Evolutionary conservation across 1,284 basidiomycete genomes (phyloP).

Genomic region (Chalciporus sp.): DNA sequence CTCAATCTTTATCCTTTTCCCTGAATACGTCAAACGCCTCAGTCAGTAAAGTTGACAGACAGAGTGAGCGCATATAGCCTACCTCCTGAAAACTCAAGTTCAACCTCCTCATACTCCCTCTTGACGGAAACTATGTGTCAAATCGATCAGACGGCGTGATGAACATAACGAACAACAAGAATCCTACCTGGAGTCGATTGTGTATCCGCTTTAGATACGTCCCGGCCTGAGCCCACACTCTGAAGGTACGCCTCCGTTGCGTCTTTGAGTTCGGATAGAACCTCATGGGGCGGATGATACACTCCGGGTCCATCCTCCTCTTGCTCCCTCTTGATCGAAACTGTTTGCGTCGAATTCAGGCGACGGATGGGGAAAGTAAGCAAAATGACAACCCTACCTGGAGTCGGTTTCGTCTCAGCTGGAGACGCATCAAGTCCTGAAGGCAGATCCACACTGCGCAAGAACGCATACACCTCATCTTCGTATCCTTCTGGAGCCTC

Average conservation of each 20-base stretch:
- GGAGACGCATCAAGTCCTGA: too few species aligned
- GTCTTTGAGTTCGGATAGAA: too few species aligned
- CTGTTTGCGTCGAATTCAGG: too few species aligned
- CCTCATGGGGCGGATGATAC: too few species aligned
- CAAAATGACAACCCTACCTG: not conserved
- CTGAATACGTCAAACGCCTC: not conserved
- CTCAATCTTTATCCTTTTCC: slow-evolving; percentile 21
- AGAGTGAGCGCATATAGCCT: slow-evolving; percentile 24
- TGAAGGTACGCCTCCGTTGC: too few species aligned
- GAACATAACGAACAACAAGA: too few species aligned
- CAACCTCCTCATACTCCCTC: slow-evolving; percentile 18
- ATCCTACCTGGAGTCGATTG: not conserved
- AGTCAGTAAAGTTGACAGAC: not conserved
- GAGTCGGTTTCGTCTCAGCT: too few species aligned
- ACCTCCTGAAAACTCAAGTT: slow-evolving; percentile 7
- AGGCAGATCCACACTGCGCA: too few species aligned
- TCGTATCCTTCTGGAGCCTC: slow-evolving; percentile 5
- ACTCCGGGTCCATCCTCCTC: too few species aligned
- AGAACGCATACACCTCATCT: slow-evolving; percentile 7
- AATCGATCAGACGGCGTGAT: not conserved
- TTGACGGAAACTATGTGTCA: slow-evolving; percentile 10
- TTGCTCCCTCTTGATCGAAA: too few species aligned
- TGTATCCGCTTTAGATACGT: not conserved
- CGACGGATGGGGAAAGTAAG: too few species aligned
- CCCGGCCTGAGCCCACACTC: too few species aligned